Base-by-base conservation (phyloP, 768 basidiomycete genomes). In the Rhizopogon sp. region DNA sequence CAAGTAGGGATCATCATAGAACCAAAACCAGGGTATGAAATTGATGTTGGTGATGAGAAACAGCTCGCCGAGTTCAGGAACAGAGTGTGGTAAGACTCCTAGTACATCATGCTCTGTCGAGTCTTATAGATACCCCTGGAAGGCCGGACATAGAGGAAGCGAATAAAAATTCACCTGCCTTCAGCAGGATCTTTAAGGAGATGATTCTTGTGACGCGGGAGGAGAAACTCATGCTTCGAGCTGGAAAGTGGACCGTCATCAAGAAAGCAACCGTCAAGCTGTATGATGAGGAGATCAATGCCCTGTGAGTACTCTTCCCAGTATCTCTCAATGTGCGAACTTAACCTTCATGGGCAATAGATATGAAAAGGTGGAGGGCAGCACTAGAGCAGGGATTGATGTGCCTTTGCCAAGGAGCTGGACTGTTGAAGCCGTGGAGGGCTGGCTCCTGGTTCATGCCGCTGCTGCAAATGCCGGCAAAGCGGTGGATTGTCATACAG, bases 151-250 rank as follows among this genome's bases (percentile, higher is more conserved):
- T 78, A 1, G 76, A 76, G 20, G 70, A 76, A 31, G 77, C 76
- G 3, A 80, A 79, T 58, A 62, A 56, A 17, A 60, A 61, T 1
- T 70, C 72, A 0, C 77, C 78, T 0, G 54, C 68, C 0, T 77
- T 73, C 45, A 76, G 74, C 52, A 66, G 73, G n/a, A 69, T 79
- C 11, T 79, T 76, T 64, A 77, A 76, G 58, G 76, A 82, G 59
- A 78, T 82, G 77, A 76, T 83, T 39, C 42, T 81, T 29, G 62
- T 80, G 14, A 69, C 79, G 0, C 64, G 68, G 3, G 60, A 72
- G 28, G 67, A 64, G 0, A 77, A 77, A 53, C 79, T 77, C 1
- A 65, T 82, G 41, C 65, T 72, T n/a, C 73, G 74, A 20, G 66
- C 77, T 1, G 73, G 66, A 0, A 83, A 81, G 58, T 77, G 78